Base-by-base conservation (phyloP, 2,329 filamentous ascomycete genomes). In the Sclerotinia subarctica region DNA sequence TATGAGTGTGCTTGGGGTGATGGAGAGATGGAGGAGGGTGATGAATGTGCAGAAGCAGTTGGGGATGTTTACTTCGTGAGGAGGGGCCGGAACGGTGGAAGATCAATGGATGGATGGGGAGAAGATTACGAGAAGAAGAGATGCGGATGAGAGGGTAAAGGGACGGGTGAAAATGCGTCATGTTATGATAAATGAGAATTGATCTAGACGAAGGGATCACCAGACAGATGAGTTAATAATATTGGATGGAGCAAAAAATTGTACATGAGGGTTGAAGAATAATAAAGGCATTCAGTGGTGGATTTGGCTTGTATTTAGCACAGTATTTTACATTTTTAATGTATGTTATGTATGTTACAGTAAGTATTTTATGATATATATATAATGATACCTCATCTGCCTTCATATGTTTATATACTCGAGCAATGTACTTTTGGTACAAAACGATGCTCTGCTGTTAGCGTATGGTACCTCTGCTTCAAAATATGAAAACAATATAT, bases 1-100 rank as follows among this genome's bases (percentile, higher is more conserved):
- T 1, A 71, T 74, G 72, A 70, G 66, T 47, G 70, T 74, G 60
- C 58, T 75, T 11, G 64, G 69, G 52, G 62, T 75, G 29, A 69
- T 74, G 47, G 74, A 75, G 69, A 73, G 70, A 59, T 69, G 65
- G 56, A 71, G 72, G 70, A 72, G 73, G 64, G 58, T 64, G 1
- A 63, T 67, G 32, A 69, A 69, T 58, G 68, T 56, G 19, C 68
- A 70, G 63, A 71, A 66, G 60, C 51, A 70, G 26, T 42, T 68
- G 51, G 66, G 66, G 2, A 64, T 68, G 65, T 67, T 67, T 54
- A 63, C 65, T 15, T 67, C 65, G 54, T 66, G 54, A 60, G 46
- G 24, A 24, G n/a, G n/a, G 15, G 38, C 35, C 35, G 35, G 35
- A 32, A 17, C 38, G 29, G 26, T 32, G 26, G 7, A 47, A n/a